A percentile compares a stretch with the other conserved stretches of the same genome.
These are phyloP conservation scores for Ogataea degrootiae DNA, from an alignment of 805 yeast species.

Conservation along the genomic window DNA sequence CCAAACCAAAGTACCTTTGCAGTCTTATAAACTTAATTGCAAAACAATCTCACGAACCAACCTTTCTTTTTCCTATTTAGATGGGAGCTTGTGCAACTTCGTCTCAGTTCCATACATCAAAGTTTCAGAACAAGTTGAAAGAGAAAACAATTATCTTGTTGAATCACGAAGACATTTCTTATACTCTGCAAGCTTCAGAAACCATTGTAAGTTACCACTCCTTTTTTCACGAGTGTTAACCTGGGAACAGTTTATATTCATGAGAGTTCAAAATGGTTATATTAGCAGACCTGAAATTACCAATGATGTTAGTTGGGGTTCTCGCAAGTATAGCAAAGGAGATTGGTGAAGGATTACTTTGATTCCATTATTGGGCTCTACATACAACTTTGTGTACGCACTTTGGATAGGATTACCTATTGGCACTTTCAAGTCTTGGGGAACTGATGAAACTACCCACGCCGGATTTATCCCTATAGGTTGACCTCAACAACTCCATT, in stretches of 20 bases:
- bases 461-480: conserved; percentile 11
- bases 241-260: conserved; percentile 44
- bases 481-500: conserved; percentile 10
- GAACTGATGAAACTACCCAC: conserved; percentile 4
- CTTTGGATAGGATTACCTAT: background rate
- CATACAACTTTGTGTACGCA: conserved; percentile 5
- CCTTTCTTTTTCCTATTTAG: conserved; percentile 37
- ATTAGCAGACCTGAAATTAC: conserved; percentile 86
- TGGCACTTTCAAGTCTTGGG: background rate
- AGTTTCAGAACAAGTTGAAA: conserved; percentile 69
- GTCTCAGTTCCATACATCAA: conserved; percentile 67
- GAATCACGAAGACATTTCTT: conserved; percentile 63
- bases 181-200: conserved; percentile 23
- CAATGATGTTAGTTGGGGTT: conserved; percentile 72
- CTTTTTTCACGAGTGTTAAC: conserved; percentile 32
- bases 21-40: conserved; percentile 62
- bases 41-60: conserved; percentile 57
- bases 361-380: conserved; percentile 19
- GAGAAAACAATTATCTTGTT: conserved; percentile 74
- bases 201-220: conserved; percentile 41
- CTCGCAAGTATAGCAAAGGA: conserved; percentile 59
- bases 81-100: conserved; percentile 46
- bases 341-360: conserved; percentile 43
- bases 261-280: conserved; percentile 69
- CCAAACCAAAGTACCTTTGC: no score